Base-by-base conservation (phyloP, 2,329 filamentous ascomycete genomes). In the Aspergillus caelatus region DNA sequence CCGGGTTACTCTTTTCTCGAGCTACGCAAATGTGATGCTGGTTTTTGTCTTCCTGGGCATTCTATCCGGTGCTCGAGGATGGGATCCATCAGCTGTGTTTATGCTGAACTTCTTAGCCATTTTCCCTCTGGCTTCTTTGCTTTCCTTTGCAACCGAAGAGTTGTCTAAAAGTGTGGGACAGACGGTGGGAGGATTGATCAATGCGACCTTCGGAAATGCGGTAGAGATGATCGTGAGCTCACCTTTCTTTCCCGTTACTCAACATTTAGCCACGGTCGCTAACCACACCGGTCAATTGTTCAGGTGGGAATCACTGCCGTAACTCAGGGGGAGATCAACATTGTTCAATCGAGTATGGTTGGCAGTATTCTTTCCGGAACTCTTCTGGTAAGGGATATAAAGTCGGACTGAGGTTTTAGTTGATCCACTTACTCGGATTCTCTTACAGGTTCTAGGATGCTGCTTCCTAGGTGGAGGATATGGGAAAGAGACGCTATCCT, bases 301-400 rank as follows among this genome's bases (percentile, higher is more conserved):
- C n/a, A 70, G 66, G 66, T 70, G n/a, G 65, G 68, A 36, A 86
- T 96, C 68, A 91, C 95, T 70, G 92, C 93, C 3, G 80, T 96
- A 36, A 78, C 84, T 14, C 85, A 94, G 65, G 77, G 84, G 53
- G 86, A 94, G 75, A 86, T 94, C 26, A 81, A 89, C 50, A 93
- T 96, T 62, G 92, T 96, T 8, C 92, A 96, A 78, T 94, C 93
- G 0, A 95, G 92, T 1, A 84, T 96, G 43, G 91, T 96, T 64
- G 93, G 93, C 62, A 92, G 89, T 75, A 94, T 96, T 72, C 82
- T 96, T 19, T 95, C 92, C 53, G 96, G 96, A 74, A 79, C 96
- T 62, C 84, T 95, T 5, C 85, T 95, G n/a, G 67, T 68, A 54
- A 16, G 52, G 6, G 36, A 14, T 28, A 9, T 3, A 1, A 26